Evolutionary conservation across 306 rosid genomes (phyloP).

Genomic region (Fragaria ananassa): DNA sequence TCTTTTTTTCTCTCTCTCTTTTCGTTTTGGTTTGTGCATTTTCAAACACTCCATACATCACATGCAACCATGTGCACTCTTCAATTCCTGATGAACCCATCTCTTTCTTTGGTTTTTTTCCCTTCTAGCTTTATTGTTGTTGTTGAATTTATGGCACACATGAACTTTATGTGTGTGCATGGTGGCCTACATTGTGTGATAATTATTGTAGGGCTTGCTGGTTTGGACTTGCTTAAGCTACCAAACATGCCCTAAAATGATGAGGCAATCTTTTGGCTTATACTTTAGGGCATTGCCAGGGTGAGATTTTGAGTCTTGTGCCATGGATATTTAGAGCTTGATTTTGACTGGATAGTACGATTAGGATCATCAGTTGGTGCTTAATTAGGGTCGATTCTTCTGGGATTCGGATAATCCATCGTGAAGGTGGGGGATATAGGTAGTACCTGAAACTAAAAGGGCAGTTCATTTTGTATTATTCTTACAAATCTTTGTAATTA

Average conservation of each 20-base stretch:
- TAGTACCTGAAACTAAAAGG: too few species aligned
- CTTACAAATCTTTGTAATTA: too few species aligned
- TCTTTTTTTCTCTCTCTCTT: constrained; percentile 22
- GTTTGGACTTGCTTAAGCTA: constrained; percentile 1
- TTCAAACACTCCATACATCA: constrained; percentile 37
- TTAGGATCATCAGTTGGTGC: background rate
- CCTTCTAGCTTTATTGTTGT: background rate
- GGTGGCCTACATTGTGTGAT: background rate
- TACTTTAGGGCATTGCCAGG: background rate
- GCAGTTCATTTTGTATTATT: too few species aligned
- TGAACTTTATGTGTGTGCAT: background rate
- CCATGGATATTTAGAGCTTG: background rate
- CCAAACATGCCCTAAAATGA: background rate
- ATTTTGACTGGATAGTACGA: background rate
- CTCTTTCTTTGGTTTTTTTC: constrained; percentile 20
- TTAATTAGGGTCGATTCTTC: background rate
- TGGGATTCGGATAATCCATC: background rate
- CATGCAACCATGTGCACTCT: constrained; percentile 77
- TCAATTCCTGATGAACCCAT: constrained; percentile 33
- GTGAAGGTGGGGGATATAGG: too few species aligned
- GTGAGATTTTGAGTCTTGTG: background rate
- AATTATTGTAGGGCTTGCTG: background rate
- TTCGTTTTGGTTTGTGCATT: constrained; percentile 16
- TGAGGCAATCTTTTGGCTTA: background rate
- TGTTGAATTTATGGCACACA: constrained; percentile 8